Conservation (phyloP, 1,284 basidiomycete species). For the Fistulinella staudtii region DNA sequence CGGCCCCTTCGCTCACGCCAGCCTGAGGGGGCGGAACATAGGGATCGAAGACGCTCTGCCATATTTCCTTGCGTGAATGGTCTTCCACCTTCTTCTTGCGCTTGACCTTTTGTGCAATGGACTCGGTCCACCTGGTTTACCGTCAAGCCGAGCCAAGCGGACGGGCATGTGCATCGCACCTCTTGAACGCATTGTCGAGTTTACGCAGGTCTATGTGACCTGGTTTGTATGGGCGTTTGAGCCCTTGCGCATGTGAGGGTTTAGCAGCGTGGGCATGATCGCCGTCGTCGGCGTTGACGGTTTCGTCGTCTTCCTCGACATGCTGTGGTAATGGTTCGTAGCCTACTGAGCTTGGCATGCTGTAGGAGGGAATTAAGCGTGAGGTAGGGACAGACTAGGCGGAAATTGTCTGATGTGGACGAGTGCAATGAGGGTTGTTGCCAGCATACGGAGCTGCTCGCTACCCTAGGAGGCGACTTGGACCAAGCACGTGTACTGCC, state of each 20-base stretch:
- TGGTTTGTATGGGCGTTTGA: slow-evolving; percentile 47
- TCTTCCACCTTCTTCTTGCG: slow-evolving; percentile 73
- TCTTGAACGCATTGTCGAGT: slow-evolving; percentile 77
- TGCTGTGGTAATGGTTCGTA: slow-evolving; percentile 67
- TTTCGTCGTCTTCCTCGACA: slow-evolving; percentile 55
- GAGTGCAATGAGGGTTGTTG: slow-evolving; percentile 14
- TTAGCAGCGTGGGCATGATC: slow-evolving; percentile 37
- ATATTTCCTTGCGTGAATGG: slow-evolving; percentile 65
- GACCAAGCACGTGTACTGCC: slow-evolving; percentile 8
- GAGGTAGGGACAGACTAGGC: slow-evolving; percentile 4
- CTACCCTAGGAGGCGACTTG: slow-evolving; percentile 12
- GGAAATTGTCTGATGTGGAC: slow-evolving; percentile 4
- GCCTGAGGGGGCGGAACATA: slow-evolving; percentile 17
- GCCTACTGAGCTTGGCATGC: slow-evolving; percentile 51
- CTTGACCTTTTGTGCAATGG: slow-evolving; percentile 77
- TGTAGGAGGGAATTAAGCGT: slow-evolving; percentile 4
- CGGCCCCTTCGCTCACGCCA: slow-evolving; percentile 24
- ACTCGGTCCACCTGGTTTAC: slow-evolving; percentile 69
- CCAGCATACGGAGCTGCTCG: slow-evolving; percentile 8
- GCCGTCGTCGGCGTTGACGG: slow-evolving; percentile 37
- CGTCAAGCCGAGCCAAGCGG: slow-evolving; percentile 3
- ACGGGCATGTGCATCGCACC: slow-evolving; percentile 38
- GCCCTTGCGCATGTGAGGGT: slow-evolving; percentile 36
- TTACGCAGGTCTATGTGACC: slow-evolving; percentile 73
- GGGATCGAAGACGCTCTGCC: slow-evolving; percentile 76